phyloP scores from a whole-genome alignment of 176 grass and related monocot genomes.

The Chloris gayana region DNA sequence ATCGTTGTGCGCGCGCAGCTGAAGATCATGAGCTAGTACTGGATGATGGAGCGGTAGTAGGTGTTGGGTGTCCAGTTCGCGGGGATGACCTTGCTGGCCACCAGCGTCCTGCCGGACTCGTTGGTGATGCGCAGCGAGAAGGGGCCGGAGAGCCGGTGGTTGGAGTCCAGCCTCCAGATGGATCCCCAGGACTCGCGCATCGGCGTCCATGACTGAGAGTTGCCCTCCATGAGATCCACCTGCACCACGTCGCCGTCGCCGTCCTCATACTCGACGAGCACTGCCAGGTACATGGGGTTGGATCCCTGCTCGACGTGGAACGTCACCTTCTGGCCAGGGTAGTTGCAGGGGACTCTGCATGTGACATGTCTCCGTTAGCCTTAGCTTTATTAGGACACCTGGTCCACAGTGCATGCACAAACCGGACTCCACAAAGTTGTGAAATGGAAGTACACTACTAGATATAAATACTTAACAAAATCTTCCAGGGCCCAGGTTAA shows the following conservation, averaged over 20 bases:
- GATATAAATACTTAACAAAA: background rate
- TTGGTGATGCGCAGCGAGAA: constrained; percentile 78
- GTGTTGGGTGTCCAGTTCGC: constrained; percentile 58
- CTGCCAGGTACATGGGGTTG: constrained; percentile 65
- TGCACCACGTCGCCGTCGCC: constrained; percentile 66
- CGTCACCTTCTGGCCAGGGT: constrained; percentile 45
- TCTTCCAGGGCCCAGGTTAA: constrained; percentile 36
- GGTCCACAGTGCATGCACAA: background rate
- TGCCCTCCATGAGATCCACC: constrained; percentile 72
- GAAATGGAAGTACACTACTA: background rate
- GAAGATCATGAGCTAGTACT: constrained; percentile 22
- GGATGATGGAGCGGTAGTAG: constrained; percentile 60
- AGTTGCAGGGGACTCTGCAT: constrained; percentile 61
- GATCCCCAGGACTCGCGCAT: constrained; percentile 70
- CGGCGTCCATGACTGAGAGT: constrained; percentile 55
- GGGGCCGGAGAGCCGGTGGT: constrained; percentile 48
- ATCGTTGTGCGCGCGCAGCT: background rate
- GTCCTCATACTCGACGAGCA: constrained; percentile 67
- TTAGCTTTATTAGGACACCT: background rate
- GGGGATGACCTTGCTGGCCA: constrained; percentile 72
- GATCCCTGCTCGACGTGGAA: constrained; percentile 86
- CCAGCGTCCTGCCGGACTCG: constrained; percentile 51
- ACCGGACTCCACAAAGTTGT: constrained; percentile 9
- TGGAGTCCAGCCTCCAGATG: constrained; percentile 75
- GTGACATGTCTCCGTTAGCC: background rate